Base-by-base conservation (phyloP, 2,329 filamentous ascomycete species). In the Penicillium sp. region DNA sequence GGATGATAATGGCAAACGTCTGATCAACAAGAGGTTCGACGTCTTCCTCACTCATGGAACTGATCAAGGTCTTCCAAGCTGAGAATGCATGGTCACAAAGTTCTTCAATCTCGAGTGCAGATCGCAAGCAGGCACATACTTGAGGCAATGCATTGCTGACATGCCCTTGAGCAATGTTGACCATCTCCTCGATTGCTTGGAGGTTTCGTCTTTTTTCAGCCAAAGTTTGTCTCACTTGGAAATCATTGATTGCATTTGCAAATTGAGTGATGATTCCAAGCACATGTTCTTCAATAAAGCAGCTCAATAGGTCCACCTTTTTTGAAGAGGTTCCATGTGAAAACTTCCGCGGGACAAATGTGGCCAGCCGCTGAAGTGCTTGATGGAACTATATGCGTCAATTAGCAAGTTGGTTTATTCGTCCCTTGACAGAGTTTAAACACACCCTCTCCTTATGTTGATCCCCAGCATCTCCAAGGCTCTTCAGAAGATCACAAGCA, bases 251-350 rank as follows among this genome's bases (percentile, higher is more conserved):
- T 7, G 73, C 69, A 45, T 89, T 81, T 0, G 85, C 86, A 48
- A 96, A 80, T 23, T 82, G 77, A 5, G 86, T 81, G 64, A 95
- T 88, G 37, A 96, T 79, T 4, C 88, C 90, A 5, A 98, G 75
- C 22, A 93, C 80, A 59, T 95, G 83, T 18, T 78, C 76, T 45
- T 93, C 82, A 28, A 96, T 76, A 57, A 95, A 96, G 0, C 76
- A 70, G 1, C 80, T 81, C 15, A 93, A 71, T 1, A 77, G 65
- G 42, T 82, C 78, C 2, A 64, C 66, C 37, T 73, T 67, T 54
- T 71, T 75, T 1, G 67, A 59, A 14, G 64, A 60, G 41, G 63
- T 69, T 32, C 66, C 64, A 32, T 69, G 64, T 13, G 63, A 61
- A n/a, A 63, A 62, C 42, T 71, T 71, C 10, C 68, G 64, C 37